phyloP scores from a whole-genome alignment of 163 green algal species.

The Chlorella variabilis region DNA sequence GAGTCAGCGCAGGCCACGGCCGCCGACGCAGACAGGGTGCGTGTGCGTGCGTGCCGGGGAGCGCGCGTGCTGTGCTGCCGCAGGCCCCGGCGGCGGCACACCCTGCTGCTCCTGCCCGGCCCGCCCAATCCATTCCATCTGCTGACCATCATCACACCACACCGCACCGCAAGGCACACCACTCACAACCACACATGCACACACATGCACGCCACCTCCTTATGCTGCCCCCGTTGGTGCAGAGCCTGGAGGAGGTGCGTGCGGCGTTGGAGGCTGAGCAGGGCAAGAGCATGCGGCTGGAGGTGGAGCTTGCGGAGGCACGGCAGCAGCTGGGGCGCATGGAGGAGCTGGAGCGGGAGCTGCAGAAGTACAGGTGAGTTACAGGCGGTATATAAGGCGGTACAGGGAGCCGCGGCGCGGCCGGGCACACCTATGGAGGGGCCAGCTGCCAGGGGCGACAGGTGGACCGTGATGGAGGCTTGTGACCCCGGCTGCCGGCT shows the following conservation, averaged over 20 bases:
- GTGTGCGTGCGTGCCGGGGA: too few relatives aligned
- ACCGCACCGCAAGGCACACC: too few relatives aligned
- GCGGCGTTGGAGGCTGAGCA: slow-evolving; percentile 60
- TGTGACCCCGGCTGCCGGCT: background rate
- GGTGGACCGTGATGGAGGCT: background rate
- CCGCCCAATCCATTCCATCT: too few relatives aligned
- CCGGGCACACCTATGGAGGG: background rate
- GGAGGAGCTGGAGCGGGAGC: slow-evolving; percentile 73
- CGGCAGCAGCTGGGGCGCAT: slow-evolving; percentile 53
- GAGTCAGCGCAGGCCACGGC: slow-evolving; percentile 54
- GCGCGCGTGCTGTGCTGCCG: background rate
- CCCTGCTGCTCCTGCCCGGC: background rate
- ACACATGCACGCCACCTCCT: background rate
- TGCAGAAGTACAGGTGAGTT: slow-evolving; percentile 62
- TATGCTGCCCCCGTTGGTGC: background rate
- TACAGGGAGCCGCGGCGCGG: background rate
- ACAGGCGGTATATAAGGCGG: background rate
- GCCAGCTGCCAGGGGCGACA: background rate
- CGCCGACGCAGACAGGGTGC: slow-evolving; percentile 69
- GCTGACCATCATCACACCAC: too few relatives aligned
- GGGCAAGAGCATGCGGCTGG: slow-evolving; percentile 66
- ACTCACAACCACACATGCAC: too few relatives aligned
- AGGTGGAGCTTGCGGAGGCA: slow-evolving; percentile 77
- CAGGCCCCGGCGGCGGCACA: too few relatives aligned
- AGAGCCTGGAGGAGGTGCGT: slow-evolving; percentile 57